A percentile compares a stretch with the other conserved stretches of the same genome.
These are phyloP conservation scores for Sporothrix euskadiensis DNA, from an alignment of 2,329 filamentous ascomycete genomes.

Conservation along the genomic window DNA sequence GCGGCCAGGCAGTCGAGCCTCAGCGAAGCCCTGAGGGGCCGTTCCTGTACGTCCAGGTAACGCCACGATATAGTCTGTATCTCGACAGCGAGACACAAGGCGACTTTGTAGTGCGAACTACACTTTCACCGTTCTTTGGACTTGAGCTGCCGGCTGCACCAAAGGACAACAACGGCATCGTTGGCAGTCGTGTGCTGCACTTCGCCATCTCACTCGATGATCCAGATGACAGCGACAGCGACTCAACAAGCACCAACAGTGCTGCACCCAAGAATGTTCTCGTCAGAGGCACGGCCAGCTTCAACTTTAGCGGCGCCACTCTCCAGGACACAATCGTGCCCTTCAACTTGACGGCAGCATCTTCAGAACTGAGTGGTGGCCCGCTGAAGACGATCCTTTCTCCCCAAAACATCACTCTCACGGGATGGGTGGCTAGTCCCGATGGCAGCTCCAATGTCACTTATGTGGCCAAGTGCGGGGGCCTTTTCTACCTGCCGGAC, in stretches of 20 bases:
- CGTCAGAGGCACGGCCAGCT: slow-evolving; percentile 39
- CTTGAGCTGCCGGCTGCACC: slow-evolving; percentile 38
- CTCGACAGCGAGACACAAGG: slow-evolving; percentile 45
- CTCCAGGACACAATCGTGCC: slow-evolving; percentile 39
- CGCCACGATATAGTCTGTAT: slow-evolving; percentile 51
- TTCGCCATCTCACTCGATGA: slow-evolving; percentile 43
- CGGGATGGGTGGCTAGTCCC: slow-evolving; percentile 39
- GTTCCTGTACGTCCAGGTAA: slow-evolving; percentile 47
- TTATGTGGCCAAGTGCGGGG: slow-evolving; percentile 41
- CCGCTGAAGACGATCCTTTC: slow-evolving; percentile 41
- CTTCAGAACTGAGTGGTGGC: background rate
- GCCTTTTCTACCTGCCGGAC: slow-evolving; percentile 47
- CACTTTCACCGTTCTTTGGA: slow-evolving; percentile 46
- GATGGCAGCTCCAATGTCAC: slow-evolving; percentile 33
- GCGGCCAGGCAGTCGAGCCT: slow-evolving; percentile 46
- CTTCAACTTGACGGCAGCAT: slow-evolving; percentile 40
- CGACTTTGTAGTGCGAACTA: slow-evolving; percentile 49
- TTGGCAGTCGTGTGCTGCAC: slow-evolving; percentile 28
- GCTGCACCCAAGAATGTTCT: slow-evolving; percentile 37
- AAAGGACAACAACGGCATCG: background rate
- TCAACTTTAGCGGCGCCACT: slow-evolving; percentile 37
- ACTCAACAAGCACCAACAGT: slow-evolving; percentile 26
- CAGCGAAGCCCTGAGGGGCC: slow-evolving; percentile 37
- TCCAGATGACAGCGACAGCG: background rate
- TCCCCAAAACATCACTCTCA: slow-evolving; percentile 45